Evolutionary conservation across 179 eudicot species (phyloP).

Genomic region (Dionaea muscipula): DNA sequence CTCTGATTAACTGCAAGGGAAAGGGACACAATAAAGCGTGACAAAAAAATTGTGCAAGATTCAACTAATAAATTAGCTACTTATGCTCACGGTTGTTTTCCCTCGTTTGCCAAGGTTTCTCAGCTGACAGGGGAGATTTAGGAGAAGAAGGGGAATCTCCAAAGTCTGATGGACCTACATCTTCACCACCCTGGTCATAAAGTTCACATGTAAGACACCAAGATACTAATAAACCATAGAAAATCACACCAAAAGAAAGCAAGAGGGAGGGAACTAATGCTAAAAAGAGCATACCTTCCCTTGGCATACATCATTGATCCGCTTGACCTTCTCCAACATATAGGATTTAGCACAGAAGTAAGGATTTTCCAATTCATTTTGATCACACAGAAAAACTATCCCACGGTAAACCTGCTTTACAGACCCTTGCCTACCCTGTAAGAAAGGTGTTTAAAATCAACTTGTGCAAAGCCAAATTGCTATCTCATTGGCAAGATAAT

Average conservation of each 20-base stretch:
- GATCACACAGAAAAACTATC: slow-evolving; percentile 53
- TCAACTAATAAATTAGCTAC: slow-evolving; percentile 3
- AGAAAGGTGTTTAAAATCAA: slow-evolving; percentile 1
- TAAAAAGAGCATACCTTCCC: slow-evolving; percentile 41
- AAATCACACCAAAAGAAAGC: background rate
- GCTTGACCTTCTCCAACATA: slow-evolving; percentile 53
- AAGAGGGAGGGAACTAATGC: background rate
- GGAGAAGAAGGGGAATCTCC: slow-evolving; percentile 70
- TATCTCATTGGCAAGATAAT: background rate
- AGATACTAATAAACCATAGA: slow-evolving; percentile 1
- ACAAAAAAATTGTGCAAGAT: slow-evolving; percentile 3
- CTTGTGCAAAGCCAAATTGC: background rate
- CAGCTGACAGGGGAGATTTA: slow-evolving; percentile 60
- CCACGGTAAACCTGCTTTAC: slow-evolving; percentile 80
- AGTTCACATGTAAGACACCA: background rate
- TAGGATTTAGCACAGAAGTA: slow-evolving; percentile 63
- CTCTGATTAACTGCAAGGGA: slow-evolving; percentile 31
- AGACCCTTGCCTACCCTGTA: slow-evolving; percentile 70
- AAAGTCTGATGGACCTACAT: slow-evolving; percentile 40
- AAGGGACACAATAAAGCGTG: slow-evolving; percentile 5
- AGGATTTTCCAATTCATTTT: slow-evolving; percentile 63
- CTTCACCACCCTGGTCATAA: slow-evolving; percentile 42
- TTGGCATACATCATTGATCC: slow-evolving; percentile 26
- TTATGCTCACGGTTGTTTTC: slow-evolving; percentile 50
- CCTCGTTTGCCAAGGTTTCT: slow-evolving; percentile 47